Evolutionary conservation across 371 early-diverging fungal species (phyloP), one percentile per base, ranked within the genome.

Genomic region (Haplosporangium sp.): DNA sequence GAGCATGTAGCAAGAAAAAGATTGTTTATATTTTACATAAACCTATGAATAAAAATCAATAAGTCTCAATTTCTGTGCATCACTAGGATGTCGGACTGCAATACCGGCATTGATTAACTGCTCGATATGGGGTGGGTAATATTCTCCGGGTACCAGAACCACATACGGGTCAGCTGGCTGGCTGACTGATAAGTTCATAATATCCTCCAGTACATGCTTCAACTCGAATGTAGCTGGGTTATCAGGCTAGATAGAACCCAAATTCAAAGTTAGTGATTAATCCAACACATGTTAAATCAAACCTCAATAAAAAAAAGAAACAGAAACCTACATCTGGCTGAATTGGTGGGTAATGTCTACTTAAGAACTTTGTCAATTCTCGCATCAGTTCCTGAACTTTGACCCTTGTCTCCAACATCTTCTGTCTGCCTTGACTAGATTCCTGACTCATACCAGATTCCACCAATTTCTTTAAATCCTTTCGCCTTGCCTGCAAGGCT

Each of bases 111-210:
- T 85, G 55, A 89, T 69, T 15, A 89, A 55, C 19, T 86, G 85
- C 62, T 91, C 86, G 38, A 89, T 79, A 58, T 91, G 88, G 0
- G 91, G 91, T 8, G 87, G 74, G 85, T 88, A 88, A 47, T 84
- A 89, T 2, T 78, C 81, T 2, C 88, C 88, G 20, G 74, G 81
- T 17, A 71, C 69, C 11, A 91, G 57, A 2, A 61, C 42, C 10
- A 88, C 34, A 53, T 89, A 91, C 0, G 91, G 88, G 55, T 87
- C 77, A 13, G 76, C 77, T 4, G 88, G 87, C 10, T 68, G 71
- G 19, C 74, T 63, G 17, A 84, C 83, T 1, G 86, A 83, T n/a
- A 81, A 63, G 61, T 91, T 91, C 88, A 91, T 88, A 38, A 91
- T 59, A 61, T 91, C 88, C 72, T 76, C 73, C 47, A 78, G 34